A percentile compares a stretch with the other conserved stretches of the same genome.
Conservation (phyloP, 2,329 filamentous ascomycete species). For the Nannizzia gypsea region DNA sequence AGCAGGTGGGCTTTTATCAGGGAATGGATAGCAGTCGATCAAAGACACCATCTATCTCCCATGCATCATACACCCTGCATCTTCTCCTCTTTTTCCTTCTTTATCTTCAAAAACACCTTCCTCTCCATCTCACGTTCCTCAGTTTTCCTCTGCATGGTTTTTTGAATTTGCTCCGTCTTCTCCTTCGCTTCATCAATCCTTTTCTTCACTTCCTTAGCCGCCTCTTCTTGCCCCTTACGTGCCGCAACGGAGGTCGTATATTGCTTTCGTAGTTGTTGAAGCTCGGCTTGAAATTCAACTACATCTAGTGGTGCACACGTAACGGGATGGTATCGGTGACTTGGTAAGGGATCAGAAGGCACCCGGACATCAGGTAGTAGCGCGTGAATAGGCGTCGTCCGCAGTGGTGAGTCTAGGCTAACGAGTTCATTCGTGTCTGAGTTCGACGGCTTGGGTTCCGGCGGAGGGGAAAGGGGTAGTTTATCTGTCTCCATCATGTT, state of each 20-base stretch:
- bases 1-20: too few species aligned
- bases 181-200: constrained; percentile 28
- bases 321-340: constrained; percentile 28
- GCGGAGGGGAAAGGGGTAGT: constrained; percentile 26
- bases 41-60: not conserved
- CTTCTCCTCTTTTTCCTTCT: constrained; percentile 25
- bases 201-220: constrained; percentile 28
- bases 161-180: constrained; percentile 30
- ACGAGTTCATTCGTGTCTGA: constrained; percentile 13
- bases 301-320: constrained; percentile 27
- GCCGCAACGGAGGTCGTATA: constrained; percentile 26
- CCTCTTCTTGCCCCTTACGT: constrained; percentile 28
- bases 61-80: not conserved
- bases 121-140: constrained; percentile 33
- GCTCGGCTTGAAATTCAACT: constrained; percentile 21
- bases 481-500: constrained; percentile 11
- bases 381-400: constrained; percentile 30
- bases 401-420: constrained; percentile 26
- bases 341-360: constrained; percentile 24
- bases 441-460: constrained; percentile 18
- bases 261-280: constrained; percentile 28
- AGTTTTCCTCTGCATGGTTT: constrained; percentile 32
- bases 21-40: not conserved
- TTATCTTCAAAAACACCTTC: constrained; percentile 33
- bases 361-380: constrained; percentile 30